phyloP scores from a whole-genome alignment of 441 rosid genomes.

The Corymbia calophylla region DNA sequence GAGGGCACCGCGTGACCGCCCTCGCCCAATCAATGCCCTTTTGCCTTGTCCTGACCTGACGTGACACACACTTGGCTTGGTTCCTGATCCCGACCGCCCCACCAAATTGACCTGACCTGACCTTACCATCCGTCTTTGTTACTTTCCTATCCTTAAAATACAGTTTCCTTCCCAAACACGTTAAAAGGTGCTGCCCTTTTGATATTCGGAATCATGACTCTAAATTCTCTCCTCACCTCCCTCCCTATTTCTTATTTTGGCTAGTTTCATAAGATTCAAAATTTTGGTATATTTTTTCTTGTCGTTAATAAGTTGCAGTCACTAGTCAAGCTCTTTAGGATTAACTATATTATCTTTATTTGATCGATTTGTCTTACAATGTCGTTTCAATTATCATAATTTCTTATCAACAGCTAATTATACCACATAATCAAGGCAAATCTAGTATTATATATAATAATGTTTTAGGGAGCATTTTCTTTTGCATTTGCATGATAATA shows the following conservation, averaged over 20 bases:
- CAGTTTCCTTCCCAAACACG: background rate
- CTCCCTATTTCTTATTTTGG: too few species aligned
- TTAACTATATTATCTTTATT: too few species aligned
- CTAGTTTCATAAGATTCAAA: too few species aligned
- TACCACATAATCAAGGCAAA: background rate
- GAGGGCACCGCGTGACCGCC: background rate
- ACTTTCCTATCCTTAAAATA: fast-evolving
- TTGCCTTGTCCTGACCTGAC: background rate
- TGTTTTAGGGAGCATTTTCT: background rate
- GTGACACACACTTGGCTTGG: background rate
- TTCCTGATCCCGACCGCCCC: background rate
- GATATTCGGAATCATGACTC: background rate
- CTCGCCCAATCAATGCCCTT: background rate
- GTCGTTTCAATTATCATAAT: background rate
- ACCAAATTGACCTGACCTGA: background rate
- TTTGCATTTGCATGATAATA: background rate
- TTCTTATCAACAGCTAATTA: background rate
- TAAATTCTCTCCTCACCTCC: too few species aligned
- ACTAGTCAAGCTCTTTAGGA: background rate
- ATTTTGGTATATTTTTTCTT: too few species aligned
- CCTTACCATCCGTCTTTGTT: too few species aligned
- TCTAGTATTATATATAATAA: background rate
- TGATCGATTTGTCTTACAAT: background rate
- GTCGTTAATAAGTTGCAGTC: too few species aligned
- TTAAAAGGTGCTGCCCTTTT: background rate